Evolutionary conservation across 2,329 filamentous ascomycete genomes (phyloP).

Genomic region (Aspergillus costaricaensis): DNA sequence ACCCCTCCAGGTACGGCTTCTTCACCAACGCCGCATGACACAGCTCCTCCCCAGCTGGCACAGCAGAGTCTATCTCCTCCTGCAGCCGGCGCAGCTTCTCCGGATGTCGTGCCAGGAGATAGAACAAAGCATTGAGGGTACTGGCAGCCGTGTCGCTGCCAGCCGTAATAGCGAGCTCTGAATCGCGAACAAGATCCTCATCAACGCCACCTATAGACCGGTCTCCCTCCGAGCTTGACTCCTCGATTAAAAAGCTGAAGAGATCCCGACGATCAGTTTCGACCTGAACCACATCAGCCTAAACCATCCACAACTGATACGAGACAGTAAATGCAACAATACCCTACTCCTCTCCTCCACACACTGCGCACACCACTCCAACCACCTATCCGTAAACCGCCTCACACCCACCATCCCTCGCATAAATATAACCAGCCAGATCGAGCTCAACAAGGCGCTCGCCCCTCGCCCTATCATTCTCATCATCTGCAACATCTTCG

Average conservation of each 20-base stretch:
- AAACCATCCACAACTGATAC: not conserved
- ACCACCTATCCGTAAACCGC: not conserved
- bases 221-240: not conserved
- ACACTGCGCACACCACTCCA: conserved; percentile 8
- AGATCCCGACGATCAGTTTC: conserved; percentile 2
- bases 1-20: conserved; percentile 12
- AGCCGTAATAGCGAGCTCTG: conserved; percentile 11
- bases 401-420: conserved; percentile 3
- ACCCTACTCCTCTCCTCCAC: conserved; percentile 11
- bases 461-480: not conserved
- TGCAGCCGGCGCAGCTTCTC: conserved; percentile 4
- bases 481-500: not conserved
- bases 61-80: conserved; percentile 7
- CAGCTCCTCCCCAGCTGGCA: not conserved
- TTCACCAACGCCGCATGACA: conserved; percentile 3
- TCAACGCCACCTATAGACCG: not conserved
- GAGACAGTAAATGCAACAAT: not conserved
- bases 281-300: not conserved
- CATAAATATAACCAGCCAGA: conserved; percentile 9
- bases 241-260: conserved; percentile 15
- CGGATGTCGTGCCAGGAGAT: conserved; percentile 12
- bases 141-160: conserved; percentile 13
- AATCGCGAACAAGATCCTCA: conserved; percentile 9
- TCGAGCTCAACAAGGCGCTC: not conserved
- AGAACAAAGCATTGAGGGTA: conserved; percentile 6